Evolutionary conservation across 2,329 filamentous ascomycete species (phyloP).

Genomic region (Ampelomyces quisqualis): DNA sequence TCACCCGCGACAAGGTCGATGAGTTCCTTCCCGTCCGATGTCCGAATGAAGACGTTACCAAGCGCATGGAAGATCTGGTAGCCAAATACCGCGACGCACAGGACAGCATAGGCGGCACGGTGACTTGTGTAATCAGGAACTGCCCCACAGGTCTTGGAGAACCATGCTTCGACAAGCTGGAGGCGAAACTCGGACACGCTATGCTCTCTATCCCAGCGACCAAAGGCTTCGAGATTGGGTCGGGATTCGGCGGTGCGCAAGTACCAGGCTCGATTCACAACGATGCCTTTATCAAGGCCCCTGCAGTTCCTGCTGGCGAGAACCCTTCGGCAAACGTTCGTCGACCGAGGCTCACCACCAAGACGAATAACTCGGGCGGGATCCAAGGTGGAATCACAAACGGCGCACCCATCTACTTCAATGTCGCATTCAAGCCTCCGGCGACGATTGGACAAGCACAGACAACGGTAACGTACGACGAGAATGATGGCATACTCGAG

Average conservation of each 20-base stretch:
- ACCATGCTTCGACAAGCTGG: conserved; percentile 92
- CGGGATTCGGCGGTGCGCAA: conserved; percentile 83
- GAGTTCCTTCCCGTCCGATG: conserved; percentile 82
- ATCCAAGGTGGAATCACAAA: conserved; percentile 96
- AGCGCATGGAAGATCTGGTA: conserved; percentile 77
- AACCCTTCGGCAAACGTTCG: conserved; percentile 45
- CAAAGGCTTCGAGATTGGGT: conserved; percentile 95
- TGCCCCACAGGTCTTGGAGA: conserved; percentile 84
- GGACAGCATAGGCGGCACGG: conserved; percentile 92
- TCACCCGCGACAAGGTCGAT: conserved; percentile 78
- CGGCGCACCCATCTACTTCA: conserved; percentile 91
- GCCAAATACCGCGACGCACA: conserved; percentile 73
- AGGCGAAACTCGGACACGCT: conserved; percentile 85
- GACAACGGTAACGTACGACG: conserved; percentile 77
- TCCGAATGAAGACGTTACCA: conserved; percentile 65
- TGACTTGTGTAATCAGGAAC: conserved; percentile 90
- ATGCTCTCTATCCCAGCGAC: conserved; percentile 95
- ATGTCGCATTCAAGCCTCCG: conserved; percentile 89
- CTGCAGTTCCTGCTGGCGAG: conserved; percentile 49
- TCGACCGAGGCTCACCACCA: conserved; percentile 70
- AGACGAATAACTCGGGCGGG: conserved; percentile 92
- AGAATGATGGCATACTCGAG: conserved; percentile 71
- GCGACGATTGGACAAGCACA: conserved; percentile 92
- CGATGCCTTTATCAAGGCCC: conserved; percentile 73
- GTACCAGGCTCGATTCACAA: conserved; percentile 90